Conservation (phyloP, 2,329 filamentous ascomycete genomes). For the Thelonectria blattea region DNA sequence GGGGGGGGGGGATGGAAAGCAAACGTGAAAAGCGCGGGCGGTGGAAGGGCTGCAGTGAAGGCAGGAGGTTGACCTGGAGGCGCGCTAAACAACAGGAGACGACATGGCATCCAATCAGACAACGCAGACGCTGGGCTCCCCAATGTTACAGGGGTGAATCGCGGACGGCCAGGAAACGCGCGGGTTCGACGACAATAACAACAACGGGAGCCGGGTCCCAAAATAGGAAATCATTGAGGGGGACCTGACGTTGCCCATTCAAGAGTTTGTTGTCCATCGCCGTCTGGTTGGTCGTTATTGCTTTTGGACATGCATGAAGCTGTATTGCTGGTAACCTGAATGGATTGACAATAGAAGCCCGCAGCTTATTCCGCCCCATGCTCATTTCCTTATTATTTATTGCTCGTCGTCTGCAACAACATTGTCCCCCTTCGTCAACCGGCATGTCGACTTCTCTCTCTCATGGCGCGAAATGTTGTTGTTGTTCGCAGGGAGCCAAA, state of each 20-base stretch:
- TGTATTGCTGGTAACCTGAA: neutral
- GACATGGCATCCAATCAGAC: conserved; percentile 31
- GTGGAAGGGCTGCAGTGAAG: conserved; percentile 29
- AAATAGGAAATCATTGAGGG: conserved; percentile 29
- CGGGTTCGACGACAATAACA: conserved; percentile 35
- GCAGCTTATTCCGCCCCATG: too few relatives aligned
- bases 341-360: neutral
- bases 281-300: conserved; percentile 4
- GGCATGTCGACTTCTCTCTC: too few relatives aligned
- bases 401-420: too few relatives aligned
- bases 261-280: conserved; percentile 1
- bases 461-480: neutral
- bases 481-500: neutral
- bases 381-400: too few relatives aligned
- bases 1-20: conserved; percentile 26
- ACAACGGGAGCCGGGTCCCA: conserved; percentile 29
- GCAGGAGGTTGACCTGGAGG: conserved; percentile 36
- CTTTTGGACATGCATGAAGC: neutral
- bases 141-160: conserved; percentile 31
- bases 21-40: conserved; percentile 24
- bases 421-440: neutral
- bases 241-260: conserved; percentile 23
- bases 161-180: conserved; percentile 40
- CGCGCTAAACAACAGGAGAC: conserved; percentile 30
- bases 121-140: conserved; percentile 14